Conservation (phyloP, 306 rosid species). For the Aeschynomene evenia region DNA sequence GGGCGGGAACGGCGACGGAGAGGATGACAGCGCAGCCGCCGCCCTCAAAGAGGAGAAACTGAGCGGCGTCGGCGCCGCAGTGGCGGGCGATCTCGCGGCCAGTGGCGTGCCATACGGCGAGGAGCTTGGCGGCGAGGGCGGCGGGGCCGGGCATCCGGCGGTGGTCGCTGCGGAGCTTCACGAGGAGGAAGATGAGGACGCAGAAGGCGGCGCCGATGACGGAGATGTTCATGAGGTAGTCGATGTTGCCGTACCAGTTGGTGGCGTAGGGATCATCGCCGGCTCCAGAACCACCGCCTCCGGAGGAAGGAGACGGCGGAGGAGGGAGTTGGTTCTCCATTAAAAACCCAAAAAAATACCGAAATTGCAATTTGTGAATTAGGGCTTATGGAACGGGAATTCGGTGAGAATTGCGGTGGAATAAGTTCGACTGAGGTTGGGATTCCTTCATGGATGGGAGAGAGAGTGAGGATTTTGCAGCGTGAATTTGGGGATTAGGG, state of each 20-base stretch:
- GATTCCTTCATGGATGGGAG: conserved; percentile 26
- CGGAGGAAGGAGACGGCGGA: conserved; percentile 48
- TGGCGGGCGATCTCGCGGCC: conserved; percentile 82
- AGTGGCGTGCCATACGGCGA: conserved; percentile 93
- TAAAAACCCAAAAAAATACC: conserved; percentile 4
- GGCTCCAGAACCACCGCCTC: conserved; percentile 33
- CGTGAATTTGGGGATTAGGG: conserved; percentile 26
- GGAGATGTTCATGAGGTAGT: conserved; percentile 85
- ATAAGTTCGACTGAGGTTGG: conserved; percentile 13
- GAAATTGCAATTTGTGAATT: conserved; percentile 39
- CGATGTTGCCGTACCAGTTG: conserved; percentile 90
- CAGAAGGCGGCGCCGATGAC: conserved; percentile 79
- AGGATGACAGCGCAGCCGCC: conserved; percentile 80
- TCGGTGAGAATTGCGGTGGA: conserved; percentile 20
- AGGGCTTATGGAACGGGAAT: conserved; percentile 34
- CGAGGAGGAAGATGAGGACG: conserved; percentile 70
- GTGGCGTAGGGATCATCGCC: conserved; percentile 35
- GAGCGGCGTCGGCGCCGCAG: conserved; percentile 97
- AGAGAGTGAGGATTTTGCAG: background rate
- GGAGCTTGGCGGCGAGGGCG: conserved; percentile 71
- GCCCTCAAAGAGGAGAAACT: conserved; percentile 85
- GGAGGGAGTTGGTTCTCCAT: conserved; percentile 44
- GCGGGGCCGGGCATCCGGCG: conserved; percentile 88
- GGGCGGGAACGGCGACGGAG: conserved; percentile 48
- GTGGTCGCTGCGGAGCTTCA: conserved; percentile 97